These are phyloP conservation scores for Quillaja saponaria DNA, from an alignment of 306 rosid species.

Conservation along the genomic window DNA sequence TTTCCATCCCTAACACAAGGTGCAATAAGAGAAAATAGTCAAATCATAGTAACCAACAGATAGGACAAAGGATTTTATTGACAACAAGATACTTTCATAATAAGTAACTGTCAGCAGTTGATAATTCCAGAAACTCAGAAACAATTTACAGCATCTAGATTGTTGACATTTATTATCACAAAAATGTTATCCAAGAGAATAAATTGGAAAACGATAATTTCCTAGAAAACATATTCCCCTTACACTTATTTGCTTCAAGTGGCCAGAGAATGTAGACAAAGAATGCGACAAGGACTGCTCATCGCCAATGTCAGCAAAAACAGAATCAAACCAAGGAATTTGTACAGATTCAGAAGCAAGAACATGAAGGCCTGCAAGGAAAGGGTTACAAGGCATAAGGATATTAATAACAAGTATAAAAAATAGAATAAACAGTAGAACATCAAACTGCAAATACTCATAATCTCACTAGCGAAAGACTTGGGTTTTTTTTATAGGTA, in stretches of 20 bases:
- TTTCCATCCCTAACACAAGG: too few species aligned
- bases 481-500: too few species aligned
- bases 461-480: conserved; percentile 5
- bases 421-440: conserved; percentile 18
- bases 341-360: conserved; percentile 85
- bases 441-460: conserved; percentile 10
- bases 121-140: not conserved
- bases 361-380: conserved; percentile 73
- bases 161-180: conserved; percentile 4
- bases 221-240: conserved; percentile 32
- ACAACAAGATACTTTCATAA: not conserved
- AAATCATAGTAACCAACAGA: not conserved
- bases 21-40: not conserved
- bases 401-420: conserved; percentile 11
- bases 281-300: conserved; percentile 92
- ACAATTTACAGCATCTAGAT: not conserved
- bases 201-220: not conserved
- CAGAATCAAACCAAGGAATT: conserved; percentile 96
- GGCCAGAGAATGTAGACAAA: conserved; percentile 94
- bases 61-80: conserved; percentile 1
- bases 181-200: not conserved
- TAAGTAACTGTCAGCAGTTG: not conserved
- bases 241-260: conserved; percentile 87
- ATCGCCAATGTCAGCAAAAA: conserved; percentile 93
- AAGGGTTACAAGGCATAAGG: conserved; percentile 28